These are phyloP conservation scores for Candida fluviatilis DNA, from an alignment of 805 yeast genomes.

Conservation along the genomic window DNA sequence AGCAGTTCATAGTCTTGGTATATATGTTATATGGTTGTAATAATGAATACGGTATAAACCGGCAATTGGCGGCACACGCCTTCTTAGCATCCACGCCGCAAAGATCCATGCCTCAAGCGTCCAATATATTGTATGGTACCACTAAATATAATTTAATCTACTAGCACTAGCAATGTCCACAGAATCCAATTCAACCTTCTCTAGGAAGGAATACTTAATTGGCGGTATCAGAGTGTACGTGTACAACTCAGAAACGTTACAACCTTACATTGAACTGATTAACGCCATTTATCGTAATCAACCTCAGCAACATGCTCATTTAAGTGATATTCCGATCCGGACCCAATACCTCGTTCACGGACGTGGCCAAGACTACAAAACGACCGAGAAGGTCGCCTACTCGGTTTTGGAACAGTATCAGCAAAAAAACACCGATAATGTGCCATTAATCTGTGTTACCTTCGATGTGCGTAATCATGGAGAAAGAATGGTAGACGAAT, in stretches of 20 bases:
- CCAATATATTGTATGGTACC: too few species aligned
- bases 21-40: too few species aligned
- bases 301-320: conserved; percentile 6
- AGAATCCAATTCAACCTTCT: too few species aligned
- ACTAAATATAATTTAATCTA: too few species aligned
- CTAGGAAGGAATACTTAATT: conserved; percentile 19
- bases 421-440: conserved; percentile 13
- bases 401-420: conserved; percentile 26
- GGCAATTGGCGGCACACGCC: too few species aligned
- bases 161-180: too few species aligned
- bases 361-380: conserved; percentile 34
- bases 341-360: conserved; percentile 47
- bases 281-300: conserved; percentile 9
- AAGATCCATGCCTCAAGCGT: too few species aligned
- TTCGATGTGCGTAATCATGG: conserved; percentile 60
- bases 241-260: conserved; percentile 34
- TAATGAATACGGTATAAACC: too few species aligned
- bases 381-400: conserved; percentile 39
- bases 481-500: conserved; percentile 31
- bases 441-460: conserved; percentile 43
- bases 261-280: conserved; percentile 17
- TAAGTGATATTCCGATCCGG: conserved; percentile 26
- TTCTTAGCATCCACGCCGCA: too few species aligned
- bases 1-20: too few species aligned
- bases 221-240: conserved; percentile 46